Evolutionary conservation across 129 eudicot genomes (phyloP).

Genomic region (Tanacetum coccineum): DNA sequence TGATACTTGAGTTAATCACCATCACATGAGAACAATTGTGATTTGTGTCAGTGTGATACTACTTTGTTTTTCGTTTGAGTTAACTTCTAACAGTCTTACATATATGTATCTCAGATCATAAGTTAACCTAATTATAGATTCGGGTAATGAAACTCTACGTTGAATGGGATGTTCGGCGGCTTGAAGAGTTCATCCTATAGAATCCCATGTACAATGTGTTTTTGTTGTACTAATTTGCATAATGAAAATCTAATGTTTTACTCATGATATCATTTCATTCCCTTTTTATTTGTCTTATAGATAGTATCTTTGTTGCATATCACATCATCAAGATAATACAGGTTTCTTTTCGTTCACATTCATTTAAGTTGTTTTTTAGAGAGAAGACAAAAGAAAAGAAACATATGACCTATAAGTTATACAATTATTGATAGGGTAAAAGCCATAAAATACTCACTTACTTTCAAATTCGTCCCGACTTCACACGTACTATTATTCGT

Average conservation of each 20-base stretch:
- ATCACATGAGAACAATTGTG: slow-evolving; percentile 28
- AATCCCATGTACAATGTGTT: not conserved
- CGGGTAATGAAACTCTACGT: not conserved
- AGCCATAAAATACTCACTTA: too few relatives aligned
- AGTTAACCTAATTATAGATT: slow-evolving; percentile 6
- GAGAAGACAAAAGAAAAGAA: not conserved
- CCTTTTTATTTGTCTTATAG: not conserved
- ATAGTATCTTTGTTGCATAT: not conserved
- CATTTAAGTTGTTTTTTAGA: not conserved
- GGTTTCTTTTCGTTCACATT: not conserved
- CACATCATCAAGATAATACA: slow-evolving; percentile 4
- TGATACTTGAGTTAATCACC: slow-evolving; percentile 39
- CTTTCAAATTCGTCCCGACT: too few relatives aligned
- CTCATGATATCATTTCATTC: not conserved
- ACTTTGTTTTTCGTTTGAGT: slow-evolving; percentile 1
- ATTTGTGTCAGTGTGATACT: slow-evolving; percentile 26
- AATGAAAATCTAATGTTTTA: slow-evolving; percentile 1
- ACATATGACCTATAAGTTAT: not conserved
- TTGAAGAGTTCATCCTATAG: too few relatives aligned
- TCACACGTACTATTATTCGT: too few relatives aligned
- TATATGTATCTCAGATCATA: slow-evolving; percentile 6
- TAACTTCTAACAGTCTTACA: slow-evolving; percentile 17
- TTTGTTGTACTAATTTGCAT: slow-evolving; percentile 15
- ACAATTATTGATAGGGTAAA: not conserved
- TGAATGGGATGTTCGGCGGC: not conserved